A percentile compares a stretch with the other conserved stretches of the same genome.
phyloP scores from a whole-genome alignment of 2,329 filamentous ascomycete genomes.

The Daldinia eschscholtzii region DNA sequence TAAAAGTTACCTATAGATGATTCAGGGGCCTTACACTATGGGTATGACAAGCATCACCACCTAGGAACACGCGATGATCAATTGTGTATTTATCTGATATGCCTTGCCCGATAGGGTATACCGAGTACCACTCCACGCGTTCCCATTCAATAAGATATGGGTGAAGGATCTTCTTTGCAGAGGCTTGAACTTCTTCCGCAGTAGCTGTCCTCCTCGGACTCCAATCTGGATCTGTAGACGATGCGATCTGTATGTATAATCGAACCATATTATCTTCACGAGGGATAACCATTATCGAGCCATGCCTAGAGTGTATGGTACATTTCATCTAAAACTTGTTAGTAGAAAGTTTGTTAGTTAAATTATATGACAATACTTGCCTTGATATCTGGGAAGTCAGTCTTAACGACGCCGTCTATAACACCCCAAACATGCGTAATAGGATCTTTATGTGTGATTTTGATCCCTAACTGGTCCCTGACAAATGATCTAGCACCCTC shows the following conservation, averaged over 20 bases:
- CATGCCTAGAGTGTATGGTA: slow-evolving; percentile 79
- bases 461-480: slow-evolving; percentile 74
- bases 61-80: slow-evolving; percentile 78
- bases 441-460: slow-evolving; percentile 77
- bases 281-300: slow-evolving; percentile 85
- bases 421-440: slow-evolving; percentile 81
- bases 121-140: slow-evolving; percentile 78
- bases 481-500: slow-evolving; percentile 78
- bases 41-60: slow-evolving; percentile 83
- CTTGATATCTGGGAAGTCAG: slow-evolving; percentile 83
- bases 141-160: slow-evolving; percentile 78
- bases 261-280: slow-evolving; percentile 77
- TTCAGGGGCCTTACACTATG: slow-evolving; percentile 70
- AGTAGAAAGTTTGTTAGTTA: slow-evolving; percentile 50
- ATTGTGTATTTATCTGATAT: slow-evolving; percentile 76
- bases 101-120: slow-evolving; percentile 81
- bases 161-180: slow-evolving; percentile 73
- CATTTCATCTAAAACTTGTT: slow-evolving; percentile 74
- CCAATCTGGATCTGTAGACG: slow-evolving; percentile 71
- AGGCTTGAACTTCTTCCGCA: slow-evolving; percentile 71
- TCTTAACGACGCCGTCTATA: slow-evolving; percentile 79
- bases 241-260: slow-evolving; percentile 76
- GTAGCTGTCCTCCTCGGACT: slow-evolving; percentile 73
- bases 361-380: slow-evolving; percentile 53
- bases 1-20: not conserved